Evolutionary conservation across 2,329 filamentous ascomycete genomes (phyloP), one percentile per base, ranked within the genome.

Genomic region (Cordyceps farinosa): DNA sequence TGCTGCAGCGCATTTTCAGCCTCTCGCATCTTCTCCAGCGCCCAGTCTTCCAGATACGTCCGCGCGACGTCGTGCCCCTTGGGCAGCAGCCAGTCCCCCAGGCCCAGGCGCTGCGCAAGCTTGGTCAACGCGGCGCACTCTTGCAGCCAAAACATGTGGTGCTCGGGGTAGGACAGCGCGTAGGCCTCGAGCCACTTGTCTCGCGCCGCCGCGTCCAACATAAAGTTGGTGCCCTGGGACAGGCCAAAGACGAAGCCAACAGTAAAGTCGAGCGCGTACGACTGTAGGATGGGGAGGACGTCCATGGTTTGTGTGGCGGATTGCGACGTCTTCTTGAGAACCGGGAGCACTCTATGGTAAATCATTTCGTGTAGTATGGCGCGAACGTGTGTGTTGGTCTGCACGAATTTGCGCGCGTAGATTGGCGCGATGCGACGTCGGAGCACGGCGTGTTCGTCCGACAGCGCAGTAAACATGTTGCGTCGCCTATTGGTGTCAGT

Each of bases 111-210:
- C 36, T 54, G 51, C 10, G 13, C 36, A 42, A 22, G 4, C 13
- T 30, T 54, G n/a, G 34, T 38, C 17, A 53, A 22, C 9, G 51
- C 9, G 6, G 51, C 17, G n/a, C 51, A 53, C 11, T 40, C 34
- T 22, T 53, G 51, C 10, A 40, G 51, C 51, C 51, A 38, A 11
- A 53, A 53, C 51, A 53, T 53, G 17, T 3, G 5, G 11, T 53
- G 34, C 1, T 32, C 9, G 13, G 51, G 51, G 27, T 53, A 53
- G 1, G 51, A 53, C 22, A 27, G 34, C 17, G 11, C n/a, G 8
- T 53, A 53, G 38, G 34, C 51, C 51, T 53, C 34, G n/a, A 53
- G 50, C 50, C 32, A 53, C n/a, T 53, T 34, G 10, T 53, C 51
- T 38, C 51, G n/a, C 22, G 32, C 51, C 2, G 17, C 11, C 3